Conservation (phyloP, 371 early-diverging fungal species). For the Mortierella sp. region DNA sequence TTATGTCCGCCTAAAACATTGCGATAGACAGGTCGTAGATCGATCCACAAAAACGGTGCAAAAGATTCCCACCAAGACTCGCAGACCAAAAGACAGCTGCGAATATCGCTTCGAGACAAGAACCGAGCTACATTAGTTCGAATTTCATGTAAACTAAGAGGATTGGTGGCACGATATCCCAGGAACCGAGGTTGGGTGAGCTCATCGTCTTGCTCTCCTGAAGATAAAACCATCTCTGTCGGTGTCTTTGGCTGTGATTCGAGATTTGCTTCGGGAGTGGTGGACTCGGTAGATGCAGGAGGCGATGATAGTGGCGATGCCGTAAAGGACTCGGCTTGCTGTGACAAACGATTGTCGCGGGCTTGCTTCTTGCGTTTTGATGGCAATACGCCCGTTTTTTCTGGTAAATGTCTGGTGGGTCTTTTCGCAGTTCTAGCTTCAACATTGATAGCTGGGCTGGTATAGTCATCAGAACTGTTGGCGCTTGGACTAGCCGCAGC, state of each 20-base stretch:
- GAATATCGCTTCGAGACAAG: slow-evolving; percentile 17
- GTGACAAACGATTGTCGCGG: no score
- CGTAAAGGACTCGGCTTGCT: no score
- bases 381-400: background rate
- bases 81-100: slow-evolving; percentile 33
- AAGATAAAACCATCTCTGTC: background rate
- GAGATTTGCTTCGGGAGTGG: background rate
- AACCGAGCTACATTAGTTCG: slow-evolving; percentile 34
- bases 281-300: background rate
- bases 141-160: slow-evolving; percentile 39
- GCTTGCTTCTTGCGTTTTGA: background rate
- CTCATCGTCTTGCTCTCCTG: background rate
- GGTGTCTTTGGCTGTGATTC: background rate
- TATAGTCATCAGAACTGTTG: background rate
- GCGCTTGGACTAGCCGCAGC: no score
- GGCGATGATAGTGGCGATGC: background rate
- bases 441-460: no score
- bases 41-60: slow-evolving; percentile 22
- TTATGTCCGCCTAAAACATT: slow-evolving; percentile 29
- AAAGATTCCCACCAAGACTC: slow-evolving; percentile 42
- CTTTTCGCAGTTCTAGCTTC: background rate
- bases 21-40: slow-evolving; percentile 38
- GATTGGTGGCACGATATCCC: slow-evolving; percentile 29
- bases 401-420: background rate
- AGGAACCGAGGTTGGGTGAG: background rate